A percentile compares a stretch with the other conserved stretches of the same genome.
phyloP scores from a whole-genome alignment of 2,329 filamentous ascomycete genomes.

The Kalmusia sp. region DNA sequence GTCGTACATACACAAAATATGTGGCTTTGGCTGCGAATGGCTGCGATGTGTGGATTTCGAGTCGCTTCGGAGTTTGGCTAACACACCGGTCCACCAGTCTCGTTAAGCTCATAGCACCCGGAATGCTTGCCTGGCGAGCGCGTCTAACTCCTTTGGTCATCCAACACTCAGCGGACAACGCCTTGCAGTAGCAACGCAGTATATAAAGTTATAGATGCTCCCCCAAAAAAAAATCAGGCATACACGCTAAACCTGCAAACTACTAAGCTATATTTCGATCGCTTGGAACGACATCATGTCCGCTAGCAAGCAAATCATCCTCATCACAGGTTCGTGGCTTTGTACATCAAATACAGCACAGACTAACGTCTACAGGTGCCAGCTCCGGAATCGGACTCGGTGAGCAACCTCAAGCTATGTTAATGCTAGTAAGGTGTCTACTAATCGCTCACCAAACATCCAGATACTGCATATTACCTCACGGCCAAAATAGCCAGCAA shows the following conservation, averaged over 20 bases:
- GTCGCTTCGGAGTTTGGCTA: neutral
- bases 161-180: neutral
- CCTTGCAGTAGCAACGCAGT: neutral
- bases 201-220: neutral
- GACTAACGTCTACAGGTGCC: slow-evolving; percentile 29
- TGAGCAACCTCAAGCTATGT: no score
- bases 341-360: neutral
- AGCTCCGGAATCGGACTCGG: slow-evolving; percentile 46
- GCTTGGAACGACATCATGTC: slow-evolving; percentile 4
- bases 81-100: no score
- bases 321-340: slow-evolving; percentile 32
- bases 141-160: neutral
- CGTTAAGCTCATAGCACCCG: no score
- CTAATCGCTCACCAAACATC: neutral
- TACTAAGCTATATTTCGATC: neutral
- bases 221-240: neutral
- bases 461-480: slow-evolving; percentile 39
- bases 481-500: slow-evolving; percentile 33
- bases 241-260: neutral
- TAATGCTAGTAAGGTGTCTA: no score
- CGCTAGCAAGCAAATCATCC: slow-evolving; percentile 32
- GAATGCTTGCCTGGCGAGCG: neutral
- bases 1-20: neutral
- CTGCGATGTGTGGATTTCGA: no score
- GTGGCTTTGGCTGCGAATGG: neutral